These are phyloP conservation scores for Wickerhamiella dianesei DNA, from an alignment of 805 yeast species.

Conservation along the genomic window DNA sequence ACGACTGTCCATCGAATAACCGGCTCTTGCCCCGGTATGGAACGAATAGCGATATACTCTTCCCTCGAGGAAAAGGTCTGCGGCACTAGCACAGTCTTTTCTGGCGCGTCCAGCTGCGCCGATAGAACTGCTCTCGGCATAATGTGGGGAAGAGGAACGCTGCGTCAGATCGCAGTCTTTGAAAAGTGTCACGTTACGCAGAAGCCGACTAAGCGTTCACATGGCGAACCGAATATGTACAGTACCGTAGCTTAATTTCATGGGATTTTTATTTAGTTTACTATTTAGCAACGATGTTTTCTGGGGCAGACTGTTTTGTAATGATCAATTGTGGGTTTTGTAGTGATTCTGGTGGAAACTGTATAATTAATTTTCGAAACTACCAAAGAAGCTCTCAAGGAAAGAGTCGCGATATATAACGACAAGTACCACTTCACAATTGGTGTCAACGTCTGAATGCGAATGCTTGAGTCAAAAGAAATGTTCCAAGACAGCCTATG, in stretches of 20 bases:
- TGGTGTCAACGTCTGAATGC: too few species aligned
- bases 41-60: not conserved
- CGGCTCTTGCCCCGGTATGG: not conserved
- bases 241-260: too few species aligned
- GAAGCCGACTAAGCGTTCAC: too few species aligned
- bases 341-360: too few species aligned
- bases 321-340: too few species aligned
- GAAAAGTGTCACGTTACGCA: not conserved
- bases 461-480: not conserved
- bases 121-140: constrained; percentile 1
- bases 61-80: not conserved
- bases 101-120: not conserved
- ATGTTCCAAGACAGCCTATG: not conserved
- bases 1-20: not conserved
- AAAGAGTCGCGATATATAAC: too few species aligned
- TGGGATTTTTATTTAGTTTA: too few species aligned
- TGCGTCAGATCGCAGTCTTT: not conserved
- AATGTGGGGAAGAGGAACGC: not conserved
- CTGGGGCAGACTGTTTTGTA: too few species aligned
- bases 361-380: not conserved
- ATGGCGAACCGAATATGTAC: too few species aligned
- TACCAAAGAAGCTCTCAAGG: too few species aligned
- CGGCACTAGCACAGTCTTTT: not conserved
- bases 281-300: too few species aligned
- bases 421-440: too few species aligned